Evolutionary conservation across 345 rosid genomes (phyloP).

Genomic region (Eucalyptus coolabah): DNA sequence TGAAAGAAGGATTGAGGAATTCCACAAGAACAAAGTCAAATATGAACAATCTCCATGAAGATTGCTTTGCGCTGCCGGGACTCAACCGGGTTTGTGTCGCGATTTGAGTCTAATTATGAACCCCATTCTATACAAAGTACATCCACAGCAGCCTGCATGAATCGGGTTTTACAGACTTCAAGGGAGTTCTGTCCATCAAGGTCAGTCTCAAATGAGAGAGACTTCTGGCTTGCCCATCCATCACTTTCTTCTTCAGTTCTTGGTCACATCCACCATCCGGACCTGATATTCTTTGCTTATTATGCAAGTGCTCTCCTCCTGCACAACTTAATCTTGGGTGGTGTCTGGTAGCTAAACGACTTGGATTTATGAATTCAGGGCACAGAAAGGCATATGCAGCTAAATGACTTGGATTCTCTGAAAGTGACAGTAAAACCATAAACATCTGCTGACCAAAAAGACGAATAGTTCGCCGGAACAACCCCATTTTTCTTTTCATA

Average conservation of each 20-base stretch:
- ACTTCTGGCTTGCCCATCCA: background rate
- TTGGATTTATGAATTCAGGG: background rate
- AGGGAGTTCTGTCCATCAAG: background rate
- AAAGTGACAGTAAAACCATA: background rate
- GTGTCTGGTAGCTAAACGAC: too few relatives aligned
- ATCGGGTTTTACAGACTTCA: background rate
- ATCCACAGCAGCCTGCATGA: background rate
- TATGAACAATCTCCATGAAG: background rate
- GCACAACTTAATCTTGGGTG: background rate
- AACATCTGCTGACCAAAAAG: background rate
- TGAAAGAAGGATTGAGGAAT: background rate
- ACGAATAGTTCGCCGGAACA: background rate
- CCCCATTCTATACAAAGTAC: background rate
- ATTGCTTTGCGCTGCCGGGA: background rate
- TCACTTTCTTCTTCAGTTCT: background rate
- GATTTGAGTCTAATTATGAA: background rate
- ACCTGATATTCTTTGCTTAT: background rate
- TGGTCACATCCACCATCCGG: background rate
- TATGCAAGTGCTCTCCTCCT: background rate
- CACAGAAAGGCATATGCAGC: background rate
- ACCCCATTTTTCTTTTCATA: background rate
- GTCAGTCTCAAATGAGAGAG: background rate
- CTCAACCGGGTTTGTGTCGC: background rate
- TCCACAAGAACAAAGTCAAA: background rate
- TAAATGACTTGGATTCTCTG: background rate